phyloP scores from a whole-genome alignment of 139 green algal genomes.

The Marvania coccoides region DNA sequence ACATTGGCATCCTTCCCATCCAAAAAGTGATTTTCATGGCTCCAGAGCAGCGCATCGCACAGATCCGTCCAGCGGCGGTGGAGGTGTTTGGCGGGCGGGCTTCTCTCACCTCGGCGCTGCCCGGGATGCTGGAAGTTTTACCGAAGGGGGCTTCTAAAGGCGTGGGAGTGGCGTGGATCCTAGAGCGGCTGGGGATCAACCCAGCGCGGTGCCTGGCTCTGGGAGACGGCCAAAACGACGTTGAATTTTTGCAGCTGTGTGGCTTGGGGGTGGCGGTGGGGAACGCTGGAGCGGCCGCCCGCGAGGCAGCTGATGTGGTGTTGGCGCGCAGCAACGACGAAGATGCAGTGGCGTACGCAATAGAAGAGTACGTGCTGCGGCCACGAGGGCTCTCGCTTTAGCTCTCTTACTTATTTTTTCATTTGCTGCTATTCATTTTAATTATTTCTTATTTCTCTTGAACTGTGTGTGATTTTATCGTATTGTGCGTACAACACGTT shows the following conservation, averaged over 20 bases:
- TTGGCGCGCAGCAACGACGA: conserved; percentile 74
- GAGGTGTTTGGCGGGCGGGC: conserved; percentile 24
- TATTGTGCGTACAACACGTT: too few species aligned
- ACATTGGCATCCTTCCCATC: conserved; percentile 10
- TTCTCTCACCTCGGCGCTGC: conserved; percentile 58
- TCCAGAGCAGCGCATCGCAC: not conserved
- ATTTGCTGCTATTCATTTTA: too few species aligned
- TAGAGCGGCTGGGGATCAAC: conserved; percentile 36
- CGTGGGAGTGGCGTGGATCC: conserved; percentile 36
- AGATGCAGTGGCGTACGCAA: conserved; percentile 79
- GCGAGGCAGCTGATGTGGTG: conserved; percentile 44
- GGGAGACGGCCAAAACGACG: conserved; percentile 86
- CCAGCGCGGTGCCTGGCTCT: conserved; percentile 58
- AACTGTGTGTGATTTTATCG: too few species aligned
- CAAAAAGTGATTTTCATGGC: conserved; percentile 72
- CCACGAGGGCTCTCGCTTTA: conserved; percentile 19
- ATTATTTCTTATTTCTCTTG: too few species aligned
- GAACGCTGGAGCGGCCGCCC: conserved; percentile 51
- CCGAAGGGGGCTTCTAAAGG: conserved; percentile 64
- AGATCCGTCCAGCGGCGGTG: conserved; percentile 18
- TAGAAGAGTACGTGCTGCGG: conserved; percentile 66
- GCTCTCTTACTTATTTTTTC: too few species aligned
- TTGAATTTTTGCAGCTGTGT: conserved; percentile 76
- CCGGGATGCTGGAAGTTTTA: conserved; percentile 84
- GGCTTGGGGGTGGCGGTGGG: conserved; percentile 67